Base-by-base conservation (phyloP, 2,329 filamentous ascomycete species). In the Hirsutella minnesotensis region DNA sequence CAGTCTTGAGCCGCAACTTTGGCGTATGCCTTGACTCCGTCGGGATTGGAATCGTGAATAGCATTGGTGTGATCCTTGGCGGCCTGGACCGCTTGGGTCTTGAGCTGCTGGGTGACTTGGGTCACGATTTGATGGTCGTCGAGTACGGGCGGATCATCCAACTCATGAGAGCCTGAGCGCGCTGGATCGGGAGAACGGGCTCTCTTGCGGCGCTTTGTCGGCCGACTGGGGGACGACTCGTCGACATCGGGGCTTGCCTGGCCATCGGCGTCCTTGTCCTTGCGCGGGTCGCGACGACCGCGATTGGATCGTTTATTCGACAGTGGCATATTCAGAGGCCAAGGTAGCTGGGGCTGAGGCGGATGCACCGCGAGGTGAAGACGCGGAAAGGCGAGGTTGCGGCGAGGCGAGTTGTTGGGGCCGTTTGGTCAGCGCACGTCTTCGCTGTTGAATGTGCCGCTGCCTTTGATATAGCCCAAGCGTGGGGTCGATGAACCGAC, bases 1-100 rank as follows among this genome's bases (percentile, higher is more conserved):
- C 86, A 92, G 57, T 86, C 82, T 50, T 79, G 77, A 15, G 83
- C 86, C 18, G 84, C 79, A 47, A 92, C 81, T 65, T 90, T 90
- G 44, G 85, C 86, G 59, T 86, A 92, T 30, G 86, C 86, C 54
- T 79, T 72, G 47, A 83, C 78, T 18, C 76, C 77, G 34, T 79
- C 73, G 34, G 70, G 69, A 47, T 77, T 73, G 43, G 70, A 67
- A 53, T 79, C 75, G 56, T 83, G 78, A 43, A 79, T 75, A 37
- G 70, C 64, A 57, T 84, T 83, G 43, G 77, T 66, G 51, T 82
- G 74, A 43, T 82, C 76, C 49, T 69, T 70, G 57, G 70, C 74
- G 34, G 76, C 79, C 50, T 81, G 73, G 1, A 80, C 75, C 3
- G 63, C 57, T 42, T 66, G 63, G 8, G 63, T 59, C 37, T 68